Conservation (phyloP, 1,284 basidiomycete genomes). For the Moesziomyces parantarcticus region DNA sequence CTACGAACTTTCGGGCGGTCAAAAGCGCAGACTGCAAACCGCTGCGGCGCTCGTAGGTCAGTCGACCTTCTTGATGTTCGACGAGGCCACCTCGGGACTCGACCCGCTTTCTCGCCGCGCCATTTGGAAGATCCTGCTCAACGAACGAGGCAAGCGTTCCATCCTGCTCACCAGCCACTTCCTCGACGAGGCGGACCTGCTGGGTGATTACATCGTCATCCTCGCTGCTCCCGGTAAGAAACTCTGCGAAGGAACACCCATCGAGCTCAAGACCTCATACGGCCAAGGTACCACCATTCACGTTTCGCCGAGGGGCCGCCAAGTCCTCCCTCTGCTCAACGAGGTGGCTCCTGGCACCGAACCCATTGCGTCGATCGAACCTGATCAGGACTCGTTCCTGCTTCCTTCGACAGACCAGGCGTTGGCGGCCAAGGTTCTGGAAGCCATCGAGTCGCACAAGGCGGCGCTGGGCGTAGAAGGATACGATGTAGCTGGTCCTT, state of each 20-base stretch:
- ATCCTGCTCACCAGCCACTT: conserved; percentile 79
- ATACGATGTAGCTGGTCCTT: conserved; percentile 78
- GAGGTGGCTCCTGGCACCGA: conserved; percentile 67
- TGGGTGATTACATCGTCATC: conserved; percentile 80
- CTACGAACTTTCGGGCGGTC: conserved; percentile 78
- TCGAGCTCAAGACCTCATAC: conserved; percentile 77
- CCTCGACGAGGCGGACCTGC: conserved; percentile 81
- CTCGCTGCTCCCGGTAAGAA: conserved; percentile 80
- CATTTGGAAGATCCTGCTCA: conserved; percentile 77
- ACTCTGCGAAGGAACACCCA: conserved; percentile 78
- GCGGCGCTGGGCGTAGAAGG: conserved; percentile 69
- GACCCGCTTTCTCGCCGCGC: conserved; percentile 81
- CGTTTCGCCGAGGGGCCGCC: conserved; percentile 17
- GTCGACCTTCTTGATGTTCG: conserved; percentile 79
- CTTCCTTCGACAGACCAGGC: conserved; percentile 29
- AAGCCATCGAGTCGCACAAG: conserved; percentile 72
- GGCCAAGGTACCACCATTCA: conserved; percentile 77
- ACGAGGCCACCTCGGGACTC: conserved; percentile 80
- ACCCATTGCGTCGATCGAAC: conserved; percentile 41
- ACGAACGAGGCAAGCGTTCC: conserved; percentile 75
- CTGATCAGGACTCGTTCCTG: conserved; percentile 67
- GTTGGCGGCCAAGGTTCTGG: conserved; percentile 74
- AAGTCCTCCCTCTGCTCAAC: conserved; percentile 11
- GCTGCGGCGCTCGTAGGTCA: conserved; percentile 81
- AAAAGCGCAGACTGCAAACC: conserved; percentile 83